These are phyloP conservation scores for Cyberlindnera japonica DNA, from an alignment of 805 yeast genomes.

Conservation along the genomic window DNA sequence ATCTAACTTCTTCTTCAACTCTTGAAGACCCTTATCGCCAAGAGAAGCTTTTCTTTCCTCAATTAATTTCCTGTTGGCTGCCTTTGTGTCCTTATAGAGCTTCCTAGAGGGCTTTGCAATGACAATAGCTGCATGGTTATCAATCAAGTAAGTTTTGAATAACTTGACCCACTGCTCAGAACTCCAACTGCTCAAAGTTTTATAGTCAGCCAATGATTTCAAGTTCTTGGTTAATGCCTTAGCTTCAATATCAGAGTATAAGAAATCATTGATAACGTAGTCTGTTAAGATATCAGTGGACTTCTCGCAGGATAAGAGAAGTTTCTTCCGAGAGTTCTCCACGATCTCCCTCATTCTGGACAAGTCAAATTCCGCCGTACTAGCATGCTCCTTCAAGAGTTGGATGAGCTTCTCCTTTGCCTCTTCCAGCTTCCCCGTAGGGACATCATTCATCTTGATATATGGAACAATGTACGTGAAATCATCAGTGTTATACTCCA, in stretches of 20 bases:
- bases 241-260: constrained; percentile 70
- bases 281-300: constrained; percentile 58
- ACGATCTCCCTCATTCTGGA: constrained; percentile 63
- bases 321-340: constrained; percentile 59
- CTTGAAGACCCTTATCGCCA: constrained; percentile 58
- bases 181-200: constrained; percentile 52
- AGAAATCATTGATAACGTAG: constrained; percentile 70
- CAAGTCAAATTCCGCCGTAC: constrained; percentile 53
- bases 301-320: constrained; percentile 57
- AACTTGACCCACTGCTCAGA: constrained; percentile 62
- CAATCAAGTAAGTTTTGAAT: constrained; percentile 49
- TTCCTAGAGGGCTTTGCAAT: constrained; percentile 67
- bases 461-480: constrained; percentile 59
- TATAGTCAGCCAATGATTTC: constrained; percentile 54
- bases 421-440: constrained; percentile 55
- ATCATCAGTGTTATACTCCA: constrained; percentile 71
- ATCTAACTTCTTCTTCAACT: constrained; percentile 48
- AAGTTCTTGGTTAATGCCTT: constrained; percentile 53
- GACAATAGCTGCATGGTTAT: constrained; percentile 61
- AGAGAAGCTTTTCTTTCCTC: constrained; percentile 46
- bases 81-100: constrained; percentile 51
- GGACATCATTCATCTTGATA: constrained; percentile 64
- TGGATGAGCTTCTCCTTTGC: constrained; percentile 49
- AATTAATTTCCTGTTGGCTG: constrained; percentile 45
- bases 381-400: constrained; percentile 50